Percentiles rank a stretch among this genome's conserved stretches.
Conservation (phyloP, 495 filamentous ascomycete species). For the Aspergillus hancockii region DNA sequence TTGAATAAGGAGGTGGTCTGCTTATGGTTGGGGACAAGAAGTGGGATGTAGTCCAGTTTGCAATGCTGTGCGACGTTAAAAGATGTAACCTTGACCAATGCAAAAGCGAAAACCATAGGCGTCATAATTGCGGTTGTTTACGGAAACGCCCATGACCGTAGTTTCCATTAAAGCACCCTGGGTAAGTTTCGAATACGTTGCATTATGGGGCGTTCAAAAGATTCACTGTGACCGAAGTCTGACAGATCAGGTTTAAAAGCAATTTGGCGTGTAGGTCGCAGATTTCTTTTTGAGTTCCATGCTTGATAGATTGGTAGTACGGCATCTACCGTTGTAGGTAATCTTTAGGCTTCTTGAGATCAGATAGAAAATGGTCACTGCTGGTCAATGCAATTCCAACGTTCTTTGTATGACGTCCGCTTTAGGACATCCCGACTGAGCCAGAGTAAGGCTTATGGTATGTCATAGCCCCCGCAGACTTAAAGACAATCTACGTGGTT, state of each 20-base stretch:
- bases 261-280: background rate
- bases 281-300: background rate
- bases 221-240: background rate
- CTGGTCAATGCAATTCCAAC: background rate
- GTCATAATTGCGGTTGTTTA: background rate
- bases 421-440: background rate
- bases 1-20: background rate
- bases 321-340: conserved; percentile 3
- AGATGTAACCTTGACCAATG: background rate
- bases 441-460: background rate
- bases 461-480: background rate
- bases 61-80: conserved; percentile 1
- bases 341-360: conserved; percentile 4
- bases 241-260: background rate
- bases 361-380: background rate
- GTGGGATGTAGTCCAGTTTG: conserved; percentile 1
- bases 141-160: background rate
- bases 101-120: background rate
- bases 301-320: background rate
- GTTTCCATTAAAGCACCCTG: background rate
- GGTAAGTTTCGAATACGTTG: background rate
- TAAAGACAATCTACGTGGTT: background rate
- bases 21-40: conserved; percentile 4
- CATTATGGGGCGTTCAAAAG: background rate
- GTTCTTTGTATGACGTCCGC: background rate